Conservation (phyloP, 306 rosid genomes). For the Malus sylvestris region DNA sequence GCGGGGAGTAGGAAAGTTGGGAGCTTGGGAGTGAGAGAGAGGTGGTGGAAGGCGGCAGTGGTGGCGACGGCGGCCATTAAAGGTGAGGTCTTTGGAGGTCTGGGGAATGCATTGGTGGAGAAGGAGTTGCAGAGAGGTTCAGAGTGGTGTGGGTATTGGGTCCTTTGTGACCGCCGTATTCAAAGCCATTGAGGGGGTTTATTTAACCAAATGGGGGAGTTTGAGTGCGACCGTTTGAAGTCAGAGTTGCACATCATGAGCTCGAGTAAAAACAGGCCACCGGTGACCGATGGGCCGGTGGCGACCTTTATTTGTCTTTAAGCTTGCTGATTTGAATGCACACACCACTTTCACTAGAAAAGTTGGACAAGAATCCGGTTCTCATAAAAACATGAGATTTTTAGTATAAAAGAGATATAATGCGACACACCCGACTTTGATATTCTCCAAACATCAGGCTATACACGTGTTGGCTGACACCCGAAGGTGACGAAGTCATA, state of each 20-base stretch:
- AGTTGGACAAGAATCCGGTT: too few relatives aligned
- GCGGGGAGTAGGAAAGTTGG: conserved; percentile 1
- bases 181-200: neutral
- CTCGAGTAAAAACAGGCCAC: neutral
- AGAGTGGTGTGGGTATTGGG: neutral
- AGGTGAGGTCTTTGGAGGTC: conserved; percentile 12
- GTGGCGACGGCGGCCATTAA: conserved; percentile 32
- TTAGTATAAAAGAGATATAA: too few relatives aligned
- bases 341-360: neutral
- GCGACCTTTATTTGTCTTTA: neutral
- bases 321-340: neutral
- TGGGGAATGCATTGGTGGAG: neutral
- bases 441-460: too few relatives aligned
- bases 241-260: neutral
- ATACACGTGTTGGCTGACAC: too few relatives aligned
- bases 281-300: neutral
- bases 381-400: too few relatives aligned
- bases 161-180: neutral
- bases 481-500: too few relatives aligned
- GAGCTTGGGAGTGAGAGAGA: conserved; percentile 14
- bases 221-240: neutral
- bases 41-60: conserved; percentile 6
- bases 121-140: neutral
- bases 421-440: too few relatives aligned
- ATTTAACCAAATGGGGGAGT: neutral